Conservation (phyloP, 179 eudicot genomes). For the Camellia oleifera region DNA sequence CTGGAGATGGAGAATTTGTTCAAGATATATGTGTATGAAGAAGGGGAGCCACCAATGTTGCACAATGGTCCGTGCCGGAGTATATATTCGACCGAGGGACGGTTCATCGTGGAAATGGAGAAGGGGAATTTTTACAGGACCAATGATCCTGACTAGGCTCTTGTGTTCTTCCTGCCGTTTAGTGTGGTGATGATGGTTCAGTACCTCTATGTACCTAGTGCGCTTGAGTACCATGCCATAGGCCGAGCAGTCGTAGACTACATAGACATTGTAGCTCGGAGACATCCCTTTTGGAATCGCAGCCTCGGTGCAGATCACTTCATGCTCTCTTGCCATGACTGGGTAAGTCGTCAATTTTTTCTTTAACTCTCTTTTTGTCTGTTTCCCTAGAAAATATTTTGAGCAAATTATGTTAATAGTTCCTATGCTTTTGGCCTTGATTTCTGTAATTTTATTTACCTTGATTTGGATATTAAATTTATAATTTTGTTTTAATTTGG, state of each 20-base stretch:
- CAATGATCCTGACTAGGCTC: slow-evolving; percentile 36
- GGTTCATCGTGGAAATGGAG: slow-evolving; percentile 44
- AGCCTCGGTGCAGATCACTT: slow-evolving; percentile 38
- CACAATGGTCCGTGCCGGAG: slow-evolving; percentile 36
- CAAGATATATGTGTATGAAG: slow-evolving; percentile 45
- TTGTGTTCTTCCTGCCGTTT: slow-evolving; percentile 46
- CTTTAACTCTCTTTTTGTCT: not conserved
- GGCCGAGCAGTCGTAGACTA: slow-evolving; percentile 26
- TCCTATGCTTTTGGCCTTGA: too few relatives aligned
- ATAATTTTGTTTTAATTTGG: too few relatives aligned
- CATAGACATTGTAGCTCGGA: slow-evolving; percentile 7
- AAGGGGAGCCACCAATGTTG: slow-evolving; percentile 53
- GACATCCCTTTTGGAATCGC: slow-evolving; percentile 33
- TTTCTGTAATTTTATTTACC: too few relatives aligned
- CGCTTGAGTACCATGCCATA: slow-evolving; percentile 22
- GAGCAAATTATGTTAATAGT: too few relatives aligned
- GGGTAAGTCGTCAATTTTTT: slow-evolving; percentile 25
- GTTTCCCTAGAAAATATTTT: too few relatives aligned
- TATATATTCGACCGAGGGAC: slow-evolving; percentile 43
- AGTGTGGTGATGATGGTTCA: slow-evolving; percentile 48
- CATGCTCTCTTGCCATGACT: slow-evolving; percentile 46
- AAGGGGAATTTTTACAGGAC: slow-evolving; percentile 26
- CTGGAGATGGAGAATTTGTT: slow-evolving; percentile 46
- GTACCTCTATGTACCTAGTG: slow-evolving; percentile 24
- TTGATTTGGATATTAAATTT: too few relatives aligned